Evolutionary conservation across 1,139 yeast genomes (phyloP), one percentile per base, ranked within the genome.

Genomic region (Debaryomycetaceae sp.): DNA sequence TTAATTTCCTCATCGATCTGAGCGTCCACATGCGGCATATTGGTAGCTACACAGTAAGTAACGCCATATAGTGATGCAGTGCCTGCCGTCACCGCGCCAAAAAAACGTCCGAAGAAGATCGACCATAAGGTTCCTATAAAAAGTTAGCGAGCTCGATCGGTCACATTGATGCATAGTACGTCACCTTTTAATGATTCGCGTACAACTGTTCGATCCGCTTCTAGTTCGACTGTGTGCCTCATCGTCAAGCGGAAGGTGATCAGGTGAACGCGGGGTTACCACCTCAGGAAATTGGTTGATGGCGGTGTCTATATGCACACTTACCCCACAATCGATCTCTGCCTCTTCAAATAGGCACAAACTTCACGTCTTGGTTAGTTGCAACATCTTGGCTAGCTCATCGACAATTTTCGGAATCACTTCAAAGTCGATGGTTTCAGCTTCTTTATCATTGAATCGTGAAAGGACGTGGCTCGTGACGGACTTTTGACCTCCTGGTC

Each of bases 91-190:
- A 79, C 60, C 2, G 78, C 69, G 0, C 90, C 87, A 47, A 81
- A 76, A 20, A 79, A 56, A 27, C 93, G 54, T 34, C 76, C 74
- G 47, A 81, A 81, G 49, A 81, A 70, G 16, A 81, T 71, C 2
- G 82, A 59, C 62, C 81, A 75, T 34, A 79, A 49, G 22, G 78
- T 50, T 4, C 85, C 90, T 60, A 6, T 25, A 12, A 10, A 15
- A 13, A 18, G 20, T 18, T 18, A 18, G 20, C 8, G 23, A 4
- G 13, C 11, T 10, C 6, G 10, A 18, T 10, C 8, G 20, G 20
- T n/a, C n/a, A n/a, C n/a, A n/a, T n/a, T n/a, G n/a, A n/a, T n/a
- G n/a, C n/a, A n/a, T n/a, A n/a, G 6, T n/a, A 14, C 55, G 69
- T 27, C 53, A 62, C 71, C 71, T 41, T 58, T 62, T 12, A 63